Percentiles rank a stretch among this genome's conserved stretches.
phyloP scores from a whole-genome alignment of 2,329 filamentous ascomycete species.

The Ophiostoma quercus region DNA sequence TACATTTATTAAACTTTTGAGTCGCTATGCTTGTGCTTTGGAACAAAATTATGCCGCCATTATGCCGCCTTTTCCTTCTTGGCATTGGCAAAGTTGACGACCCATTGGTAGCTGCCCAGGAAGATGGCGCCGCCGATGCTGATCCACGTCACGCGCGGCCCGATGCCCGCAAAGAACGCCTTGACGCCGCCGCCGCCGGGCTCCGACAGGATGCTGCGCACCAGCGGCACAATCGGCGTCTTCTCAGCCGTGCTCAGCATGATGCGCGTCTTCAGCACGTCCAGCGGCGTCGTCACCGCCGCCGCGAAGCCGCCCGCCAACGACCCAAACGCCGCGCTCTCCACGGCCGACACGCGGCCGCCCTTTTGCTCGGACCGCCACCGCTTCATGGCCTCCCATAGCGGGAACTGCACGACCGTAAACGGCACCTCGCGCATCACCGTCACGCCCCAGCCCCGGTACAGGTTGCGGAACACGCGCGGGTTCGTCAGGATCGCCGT shows the following conservation, averaged over 20 bases:
- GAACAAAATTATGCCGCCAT: too few species aligned
- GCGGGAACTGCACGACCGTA: slow-evolving; percentile 91
- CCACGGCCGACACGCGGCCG: slow-evolving; percentile 58
- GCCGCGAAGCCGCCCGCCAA: slow-evolving; percentile 80
- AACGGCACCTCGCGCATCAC: slow-evolving; percentile 95
- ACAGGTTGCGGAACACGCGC: slow-evolving; percentile 73
- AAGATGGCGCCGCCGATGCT: slow-evolving; percentile 92
- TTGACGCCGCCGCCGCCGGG: slow-evolving; percentile 58
- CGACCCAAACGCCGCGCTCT: slow-evolving; percentile 82
- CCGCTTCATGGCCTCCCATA: slow-evolving; percentile 90
- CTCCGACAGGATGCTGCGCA: slow-evolving; percentile 59
- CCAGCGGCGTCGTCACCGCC: slow-evolving; percentile 82
- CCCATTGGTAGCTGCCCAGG: slow-evolving; percentile 87
- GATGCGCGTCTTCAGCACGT: slow-evolving; percentile 93
- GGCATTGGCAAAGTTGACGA: slow-evolving; percentile 60
- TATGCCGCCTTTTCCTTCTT: not conserved
- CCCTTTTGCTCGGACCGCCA: slow-evolving; percentile 44
- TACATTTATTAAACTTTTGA: slow-evolving; percentile 13
- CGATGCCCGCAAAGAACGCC: slow-evolving; percentile 70
- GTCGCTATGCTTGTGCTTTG: not conserved
- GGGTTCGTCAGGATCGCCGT: slow-evolving; percentile 56
- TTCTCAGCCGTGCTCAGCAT: slow-evolving; percentile 78
- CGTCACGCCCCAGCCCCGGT: slow-evolving; percentile 87
- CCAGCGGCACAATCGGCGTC: slow-evolving; percentile 53
- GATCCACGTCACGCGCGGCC: slow-evolving; percentile 88